These are phyloP conservation scores for Calycina herbarum DNA, from an alignment of 2,329 filamentous ascomycete species.

Conservation along the genomic window DNA sequence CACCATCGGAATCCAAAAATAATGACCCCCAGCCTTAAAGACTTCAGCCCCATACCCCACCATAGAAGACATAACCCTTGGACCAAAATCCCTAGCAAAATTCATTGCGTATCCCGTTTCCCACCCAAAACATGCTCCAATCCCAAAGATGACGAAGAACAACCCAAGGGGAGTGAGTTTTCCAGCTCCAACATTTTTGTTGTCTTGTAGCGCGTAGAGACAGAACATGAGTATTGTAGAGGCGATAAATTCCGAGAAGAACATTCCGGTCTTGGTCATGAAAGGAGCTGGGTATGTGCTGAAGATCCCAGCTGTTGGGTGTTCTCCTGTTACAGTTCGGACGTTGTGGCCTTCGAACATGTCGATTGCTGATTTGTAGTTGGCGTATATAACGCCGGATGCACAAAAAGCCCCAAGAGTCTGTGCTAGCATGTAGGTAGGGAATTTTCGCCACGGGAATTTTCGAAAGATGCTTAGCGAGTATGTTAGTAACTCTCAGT, in stretches of 20 bases:
- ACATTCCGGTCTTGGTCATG: slow-evolving; percentile 65
- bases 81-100: slow-evolving; percentile 68
- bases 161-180: slow-evolving; percentile 59
- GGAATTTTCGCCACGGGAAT: slow-evolving; percentile 69
- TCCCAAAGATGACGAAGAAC: slow-evolving; percentile 74
- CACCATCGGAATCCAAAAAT: slow-evolving; percentile 76
- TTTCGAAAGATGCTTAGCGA: slow-evolving; percentile 56
- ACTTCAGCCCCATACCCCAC: slow-evolving; percentile 69
- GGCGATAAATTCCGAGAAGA: slow-evolving; percentile 72
- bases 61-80: slow-evolving; percentile 64
- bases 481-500: slow-evolving; percentile 2
- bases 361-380: slow-evolving; percentile 66
- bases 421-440: slow-evolving; percentile 65
- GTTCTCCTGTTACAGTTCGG: slow-evolving; percentile 57
- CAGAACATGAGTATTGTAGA: slow-evolving; percentile 69
- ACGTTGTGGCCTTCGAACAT: slow-evolving; percentile 63
- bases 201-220: slow-evolving; percentile 68
- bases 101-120: slow-evolving; percentile 78
- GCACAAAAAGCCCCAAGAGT: slow-evolving; percentile 66
- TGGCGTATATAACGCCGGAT: slow-evolving; percentile 52
- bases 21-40: slow-evolving; percentile 67
- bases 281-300: slow-evolving; percentile 68
- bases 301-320: slow-evolving; percentile 65
- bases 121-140: slow-evolving; percentile 74
- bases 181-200: slow-evolving; percentile 52